phyloP scores from a whole-genome alignment of 1,284 basidiomycete species.

The Ustilago lituana region DNA sequence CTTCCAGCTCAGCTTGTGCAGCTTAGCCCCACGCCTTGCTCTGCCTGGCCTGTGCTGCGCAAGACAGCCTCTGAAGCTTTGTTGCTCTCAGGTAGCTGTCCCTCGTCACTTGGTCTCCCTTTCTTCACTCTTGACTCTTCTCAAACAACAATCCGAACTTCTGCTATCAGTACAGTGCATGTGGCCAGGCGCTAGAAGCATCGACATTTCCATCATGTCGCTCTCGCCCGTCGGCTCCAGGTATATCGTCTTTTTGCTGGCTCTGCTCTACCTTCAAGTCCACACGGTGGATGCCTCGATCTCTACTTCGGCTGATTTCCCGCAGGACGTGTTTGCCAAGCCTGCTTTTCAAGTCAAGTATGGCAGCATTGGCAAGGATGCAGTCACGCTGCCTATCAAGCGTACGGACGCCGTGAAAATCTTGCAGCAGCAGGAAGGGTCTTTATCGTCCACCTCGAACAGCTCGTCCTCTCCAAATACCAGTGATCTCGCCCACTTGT shows the following conservation, averaged over 20 bases:
- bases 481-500: background rate
- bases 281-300: conserved; percentile 20
- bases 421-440: conserved; percentile 33
- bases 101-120: too few species aligned
- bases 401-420: conserved; percentile 24
- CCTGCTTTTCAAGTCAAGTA: conserved; percentile 35
- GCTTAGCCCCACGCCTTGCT: background rate
- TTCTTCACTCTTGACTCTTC: too few species aligned
- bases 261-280: conserved; percentile 28
- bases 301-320: conserved; percentile 38
- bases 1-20: conserved; percentile 20
- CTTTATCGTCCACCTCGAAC: conserved; percentile 1
- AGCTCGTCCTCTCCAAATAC: background rate
- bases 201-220: conserved; percentile 14
- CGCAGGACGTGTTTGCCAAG: conserved; percentile 45
- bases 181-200: too few species aligned
- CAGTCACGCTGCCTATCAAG: conserved; percentile 26
- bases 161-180: too few species aligned
- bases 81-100: too few species aligned
- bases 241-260: conserved; percentile 27
- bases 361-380: background rate
- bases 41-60: too few species aligned
- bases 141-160: too few species aligned
- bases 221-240: conserved; percentile 14
- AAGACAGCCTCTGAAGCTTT: too few species aligned